Base-by-base conservation (phyloP, 202 grass and related monocot genomes). In the Panicum hallii region DNA sequence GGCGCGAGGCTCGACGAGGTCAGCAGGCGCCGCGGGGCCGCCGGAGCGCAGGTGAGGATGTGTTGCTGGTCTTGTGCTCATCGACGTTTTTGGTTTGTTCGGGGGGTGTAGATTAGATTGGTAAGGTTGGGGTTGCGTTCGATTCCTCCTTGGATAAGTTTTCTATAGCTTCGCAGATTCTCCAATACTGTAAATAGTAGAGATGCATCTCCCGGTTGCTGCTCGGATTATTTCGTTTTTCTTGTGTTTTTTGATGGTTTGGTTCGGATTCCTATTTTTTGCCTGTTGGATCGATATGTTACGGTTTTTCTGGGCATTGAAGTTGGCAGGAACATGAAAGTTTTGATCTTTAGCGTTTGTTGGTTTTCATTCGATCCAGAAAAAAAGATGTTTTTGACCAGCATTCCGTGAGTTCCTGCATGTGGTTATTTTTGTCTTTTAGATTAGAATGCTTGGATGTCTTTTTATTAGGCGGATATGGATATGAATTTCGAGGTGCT, bases 1-100 rank as follows among this genome's bases (percentile, higher is more conserved):
- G 80, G 84, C 84, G 69, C 75, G 9, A 87, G 80, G 84, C 36
- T 75, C 30, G 62, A 63, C 44, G 84, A 90, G 10, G 79, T 70
- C 74, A 43, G 84, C 67, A 16, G 84, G 75, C 36, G 54, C 23
- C 68, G 50, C 9, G 79, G 74, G 34, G 7, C 19, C 9, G 60
- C 44, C 9, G 72, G 72, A 55, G 23, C 67, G 19, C 68, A 90
- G 84, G 84, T 90, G 38, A 47, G 55, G 5, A 8, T n/a, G 20
- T 23, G 64, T 14, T 54, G 10, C 44, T 36, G 41, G 11, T 46
- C 53, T 3, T 36, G 50, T 34, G 52, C 23, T 62, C 28, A 6
- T 82, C 20, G 26, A 23, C 60, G 42, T 8, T 61, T 82, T 70
- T 19, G 15, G n/a, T 32, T 72, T 72, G 7, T 20, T 61, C 36